A percentile compares a stretch with the other conserved stretches of the same genome.
Evolutionary conservation across 2,329 filamentous ascomycete species (phyloP).

Genomic region (Talaromyces piceae): DNA sequence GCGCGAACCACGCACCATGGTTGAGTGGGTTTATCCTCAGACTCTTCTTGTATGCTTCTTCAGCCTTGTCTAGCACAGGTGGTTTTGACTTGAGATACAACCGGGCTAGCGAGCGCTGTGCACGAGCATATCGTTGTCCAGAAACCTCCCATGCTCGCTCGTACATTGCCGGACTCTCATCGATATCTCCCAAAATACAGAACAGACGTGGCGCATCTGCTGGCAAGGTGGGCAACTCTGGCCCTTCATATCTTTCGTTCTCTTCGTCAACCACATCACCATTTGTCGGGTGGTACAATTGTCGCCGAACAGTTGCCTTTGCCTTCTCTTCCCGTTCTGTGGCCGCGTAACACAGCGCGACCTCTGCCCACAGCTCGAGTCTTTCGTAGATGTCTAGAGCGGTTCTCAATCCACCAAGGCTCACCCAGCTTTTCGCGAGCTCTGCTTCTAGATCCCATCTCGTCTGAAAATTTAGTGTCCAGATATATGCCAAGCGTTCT

Average conservation of each 20-base stretch:
- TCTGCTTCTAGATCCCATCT: conserved; percentile 94
- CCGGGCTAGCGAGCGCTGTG: conserved; percentile 79
- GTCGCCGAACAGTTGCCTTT: conserved; percentile 64
- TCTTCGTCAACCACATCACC: conserved; percentile 38
- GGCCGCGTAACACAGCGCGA: conserved; percentile 77
- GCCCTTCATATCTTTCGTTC: conserved; percentile 56
- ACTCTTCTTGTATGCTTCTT: conserved; percentile 69
- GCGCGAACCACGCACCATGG: conserved; percentile 76
- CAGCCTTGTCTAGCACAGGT: conserved; percentile 58
- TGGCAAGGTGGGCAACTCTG: conserved; percentile 62
- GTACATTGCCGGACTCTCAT: conserved; percentile 67
- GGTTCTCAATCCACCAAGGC: conserved; percentile 76
- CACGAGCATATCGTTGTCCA: conserved; percentile 69
- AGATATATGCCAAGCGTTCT: conserved; percentile 74
- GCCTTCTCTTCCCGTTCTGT: conserved; percentile 80
- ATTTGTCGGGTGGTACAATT: conserved; percentile 59
- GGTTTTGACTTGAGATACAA: conserved; percentile 59
- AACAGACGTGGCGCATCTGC: conserved; percentile 79
- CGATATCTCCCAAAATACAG: conserved; percentile 89
- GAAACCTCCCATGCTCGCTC: conserved; percentile 84
- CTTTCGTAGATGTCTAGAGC: conserved; percentile 95
- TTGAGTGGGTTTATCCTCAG: conserved; percentile 74
- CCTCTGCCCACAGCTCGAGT: conserved; percentile 88
- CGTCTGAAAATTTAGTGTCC: conserved; percentile 74
- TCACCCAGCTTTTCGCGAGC: conserved; percentile 85